Conservation (phyloP, 805 yeast species). For the Candida yuanshanica region DNA sequence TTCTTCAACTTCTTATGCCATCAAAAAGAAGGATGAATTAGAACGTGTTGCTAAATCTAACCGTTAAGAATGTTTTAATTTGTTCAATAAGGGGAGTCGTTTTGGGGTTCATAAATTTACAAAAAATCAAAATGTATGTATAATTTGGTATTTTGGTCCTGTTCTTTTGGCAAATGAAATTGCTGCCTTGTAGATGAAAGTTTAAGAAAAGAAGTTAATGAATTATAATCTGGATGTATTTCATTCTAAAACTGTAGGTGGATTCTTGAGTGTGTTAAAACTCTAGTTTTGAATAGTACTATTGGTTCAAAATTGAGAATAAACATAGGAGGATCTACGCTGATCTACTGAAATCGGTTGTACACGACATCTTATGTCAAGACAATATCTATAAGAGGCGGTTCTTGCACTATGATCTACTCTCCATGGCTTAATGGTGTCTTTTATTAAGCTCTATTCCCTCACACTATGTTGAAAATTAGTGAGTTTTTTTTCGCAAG, state of each 20-base stretch:
- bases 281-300: too few species aligned
- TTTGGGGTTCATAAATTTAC: conserved; percentile 14
- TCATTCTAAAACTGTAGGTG: too few species aligned
- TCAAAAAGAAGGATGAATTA: conserved; percentile 99
- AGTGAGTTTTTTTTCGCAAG: too few species aligned
- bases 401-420: too few species aligned
- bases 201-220: background rate
- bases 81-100: conserved; percentile 10
- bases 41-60: conserved; percentile 99
- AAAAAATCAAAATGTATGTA: conserved; percentile 18
- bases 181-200: background rate
- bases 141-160: conserved; percentile 3
- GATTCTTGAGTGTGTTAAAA: background rate
- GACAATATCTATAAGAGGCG: too few species aligned
- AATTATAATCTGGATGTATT: background rate
- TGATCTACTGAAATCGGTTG: too few species aligned
- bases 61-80: conserved; percentile 61
- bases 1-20: conserved; percentile 99
- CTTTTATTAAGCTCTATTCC: too few species aligned
- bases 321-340: too few species aligned
- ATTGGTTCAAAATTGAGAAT: too few species aligned
- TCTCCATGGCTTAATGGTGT: too few species aligned
- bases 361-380: too few species aligned
- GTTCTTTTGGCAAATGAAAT: background rate
- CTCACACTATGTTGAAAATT: too few species aligned